A percentile compares a stretch with the other conserved stretches of the same genome.
Conservation (phyloP, 2,329 filamentous ascomycete species). For the Cladobotryum protrusum region DNA sequence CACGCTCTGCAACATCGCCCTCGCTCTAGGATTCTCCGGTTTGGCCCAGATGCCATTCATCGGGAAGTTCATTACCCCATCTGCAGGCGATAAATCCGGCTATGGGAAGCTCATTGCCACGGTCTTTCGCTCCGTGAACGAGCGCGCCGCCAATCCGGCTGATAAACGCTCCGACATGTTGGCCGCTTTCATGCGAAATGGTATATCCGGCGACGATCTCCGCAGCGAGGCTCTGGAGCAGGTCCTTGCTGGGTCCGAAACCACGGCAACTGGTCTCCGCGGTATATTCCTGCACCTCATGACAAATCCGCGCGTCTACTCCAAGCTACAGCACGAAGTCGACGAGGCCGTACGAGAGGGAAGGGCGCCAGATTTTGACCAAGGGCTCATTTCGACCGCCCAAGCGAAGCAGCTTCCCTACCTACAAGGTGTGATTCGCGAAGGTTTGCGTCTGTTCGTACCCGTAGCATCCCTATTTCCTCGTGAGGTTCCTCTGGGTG, state of each 20-base stretch:
- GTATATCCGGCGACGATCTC: constrained; percentile 27
- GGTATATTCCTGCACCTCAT: constrained; percentile 46
- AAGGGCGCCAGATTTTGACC: constrained; percentile 33
- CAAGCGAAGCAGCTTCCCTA: constrained; percentile 36
- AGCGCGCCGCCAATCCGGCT: constrained; percentile 18
- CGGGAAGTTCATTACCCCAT: constrained; percentile 22
- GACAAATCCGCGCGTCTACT: constrained; percentile 41
- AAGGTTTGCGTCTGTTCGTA: constrained; percentile 29
- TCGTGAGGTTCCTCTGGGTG: constrained; percentile 17
- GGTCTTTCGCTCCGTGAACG: constrained; percentile 23
- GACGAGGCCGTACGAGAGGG: constrained; percentile 38
- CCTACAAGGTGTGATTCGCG: constrained; percentile 41
- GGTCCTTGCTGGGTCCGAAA: constrained; percentile 48
- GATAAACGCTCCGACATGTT: constrained; percentile 33
- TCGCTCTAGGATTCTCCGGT: constrained; percentile 24
- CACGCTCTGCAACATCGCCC: constrained; percentile 18
- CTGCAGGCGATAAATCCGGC: constrained; percentile 23
- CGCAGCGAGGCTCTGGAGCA: constrained; percentile 26
- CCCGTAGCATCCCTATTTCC: constrained; percentile 23
- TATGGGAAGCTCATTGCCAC: constrained; percentile 30
- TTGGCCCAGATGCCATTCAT: constrained; percentile 23
- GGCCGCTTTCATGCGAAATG: constrained; percentile 35
- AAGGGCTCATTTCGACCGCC: constrained; percentile 27
- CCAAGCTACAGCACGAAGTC: constrained; percentile 43
- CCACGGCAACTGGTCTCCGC: constrained; percentile 34